Conservation (phyloP, 352 stramenopile genomes). For the Phytophthora sp. region DNA sequence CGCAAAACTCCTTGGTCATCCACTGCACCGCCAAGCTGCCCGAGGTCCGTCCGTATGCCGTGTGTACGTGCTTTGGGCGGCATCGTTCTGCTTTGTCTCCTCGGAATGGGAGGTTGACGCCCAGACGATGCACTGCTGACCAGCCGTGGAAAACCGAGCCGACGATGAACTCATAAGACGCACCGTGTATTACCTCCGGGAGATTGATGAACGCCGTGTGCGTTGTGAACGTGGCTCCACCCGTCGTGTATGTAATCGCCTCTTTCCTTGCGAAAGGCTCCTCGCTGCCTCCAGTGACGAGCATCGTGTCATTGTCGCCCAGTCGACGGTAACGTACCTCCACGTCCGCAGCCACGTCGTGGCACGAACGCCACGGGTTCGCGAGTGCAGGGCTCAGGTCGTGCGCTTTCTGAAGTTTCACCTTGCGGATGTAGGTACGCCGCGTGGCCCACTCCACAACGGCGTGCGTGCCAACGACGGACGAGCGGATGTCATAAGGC, state of each 20-base stretch:
- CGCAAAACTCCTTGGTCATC: constrained; percentile 73
- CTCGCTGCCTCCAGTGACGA: constrained; percentile 14
- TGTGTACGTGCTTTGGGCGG: constrained; percentile 84
- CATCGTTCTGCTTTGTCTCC: constrained; percentile 55
- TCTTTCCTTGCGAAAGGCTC: constrained; percentile 48
- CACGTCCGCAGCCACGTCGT: constrained; percentile 59
- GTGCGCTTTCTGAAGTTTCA: constrained; percentile 57
- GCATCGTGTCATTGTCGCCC: constrained; percentile 39
- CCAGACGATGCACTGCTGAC: constrained; percentile 70
- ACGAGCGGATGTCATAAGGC: constrained; percentile 80
- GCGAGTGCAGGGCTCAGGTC: constrained; percentile 26
- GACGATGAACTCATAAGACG: constrained; percentile 73
- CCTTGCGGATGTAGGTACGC: constrained; percentile 74
- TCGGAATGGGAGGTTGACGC: constrained; percentile 53
- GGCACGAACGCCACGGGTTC: constrained; percentile 74
- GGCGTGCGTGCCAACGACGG: constrained; percentile 52
- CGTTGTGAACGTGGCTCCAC: constrained; percentile 61
- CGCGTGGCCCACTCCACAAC: constrained; percentile 78
- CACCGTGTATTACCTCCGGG: constrained; percentile 7
- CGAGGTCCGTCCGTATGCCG: constrained; percentile 63
- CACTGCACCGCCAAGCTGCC: constrained; percentile 80
- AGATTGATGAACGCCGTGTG: constrained; percentile 74
- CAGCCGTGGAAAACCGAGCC: constrained; percentile 82
- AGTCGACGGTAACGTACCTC: constrained; percentile 62
- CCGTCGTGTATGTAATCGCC: constrained; percentile 62